These are phyloP conservation scores for Hydrangea macrophylla DNA, from an alignment of 148 eudicot species.

Conservation along the genomic window DNA sequence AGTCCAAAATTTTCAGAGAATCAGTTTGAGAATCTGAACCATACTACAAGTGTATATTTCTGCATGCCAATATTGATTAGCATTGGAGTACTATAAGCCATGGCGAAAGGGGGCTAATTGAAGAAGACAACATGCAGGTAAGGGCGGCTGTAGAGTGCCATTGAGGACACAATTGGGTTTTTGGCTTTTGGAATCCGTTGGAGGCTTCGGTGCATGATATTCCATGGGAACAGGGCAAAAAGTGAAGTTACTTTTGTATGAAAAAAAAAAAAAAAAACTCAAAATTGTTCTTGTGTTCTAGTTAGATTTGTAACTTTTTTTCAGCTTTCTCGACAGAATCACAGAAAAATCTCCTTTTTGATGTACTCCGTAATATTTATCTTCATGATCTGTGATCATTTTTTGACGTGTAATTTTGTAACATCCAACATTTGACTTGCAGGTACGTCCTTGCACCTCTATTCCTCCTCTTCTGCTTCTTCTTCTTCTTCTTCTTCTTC, in stretches of 20 bases:
- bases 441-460: background rate
- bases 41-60: too few relatives aligned
- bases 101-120: too few relatives aligned
- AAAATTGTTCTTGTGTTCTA: background rate
- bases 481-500: too few relatives aligned
- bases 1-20: too few relatives aligned
- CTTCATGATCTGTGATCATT: background rate
- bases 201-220: background rate
- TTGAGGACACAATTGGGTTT: background rate
- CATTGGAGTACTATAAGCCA: too few relatives aligned
- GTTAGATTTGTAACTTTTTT: background rate
- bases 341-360: background rate
- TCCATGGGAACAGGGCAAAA: background rate
- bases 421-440: background rate
- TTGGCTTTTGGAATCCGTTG: slow-evolving; percentile 4
- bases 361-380: background rate
- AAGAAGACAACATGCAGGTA: background rate
- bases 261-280: background rate
- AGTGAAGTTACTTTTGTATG: background rate
- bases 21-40: too few relatives aligned
- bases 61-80: too few relatives aligned
- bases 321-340: background rate
- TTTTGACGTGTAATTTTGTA: background rate
- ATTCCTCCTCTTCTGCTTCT: background rate
- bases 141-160: background rate